Base-by-base conservation (phyloP, 2,329 filamentous ascomycete species). In the Septoria petroselini region DNA sequence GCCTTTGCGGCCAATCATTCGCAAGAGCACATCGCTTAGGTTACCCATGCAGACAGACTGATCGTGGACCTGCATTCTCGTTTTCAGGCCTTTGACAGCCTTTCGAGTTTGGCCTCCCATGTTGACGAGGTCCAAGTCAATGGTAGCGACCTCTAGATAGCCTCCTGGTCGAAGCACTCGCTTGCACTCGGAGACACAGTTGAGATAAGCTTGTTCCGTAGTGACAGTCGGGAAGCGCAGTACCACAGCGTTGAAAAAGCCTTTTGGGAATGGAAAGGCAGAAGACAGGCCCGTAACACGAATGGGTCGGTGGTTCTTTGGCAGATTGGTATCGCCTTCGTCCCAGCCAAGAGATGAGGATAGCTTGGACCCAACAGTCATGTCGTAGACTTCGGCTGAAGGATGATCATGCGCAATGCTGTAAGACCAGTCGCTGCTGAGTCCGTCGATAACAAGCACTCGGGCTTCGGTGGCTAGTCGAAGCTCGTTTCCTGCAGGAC, bases 391-490 rank as follows among this genome's bases (percentile, higher is more conserved):
- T 1, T 81, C 84, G 0, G 84, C 84, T 0, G 76, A 76, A 0
- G 85, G 84, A 57, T 91, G 91, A 1, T 86, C 89, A 63, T 91
- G 82, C 5, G 88, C 86, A 15, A 86, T 86, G 60, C 90, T 91
- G 66, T 88, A 91, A 0, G 87, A 91, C 88, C 88, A 93, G 64
- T 93, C 88, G 62, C 90, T 91, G n/a, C 88, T 88, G 23, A 93
- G 81, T 4, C 88, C 88, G 69, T 93, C 88, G 49, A 93, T 78
- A 14, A 93, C 84, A 3, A 93, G 76, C 19, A 93, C 81, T 73
- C 84, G 47, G 71, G 79, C 71, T 76, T 85, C 70, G 67, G 64
- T 75, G 0, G 76, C 71, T 14, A 79, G 72, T 31, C 80, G 70
- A 17, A 91, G 76, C 58, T 88, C 83, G 38, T 88, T 84, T 19